A percentile compares a stretch with the other conserved stretches of the same genome.
phyloP scores from a whole-genome alignment of 2,329 filamentous ascomycete genomes.

The Emmonsiellopsis sp. region DNA sequence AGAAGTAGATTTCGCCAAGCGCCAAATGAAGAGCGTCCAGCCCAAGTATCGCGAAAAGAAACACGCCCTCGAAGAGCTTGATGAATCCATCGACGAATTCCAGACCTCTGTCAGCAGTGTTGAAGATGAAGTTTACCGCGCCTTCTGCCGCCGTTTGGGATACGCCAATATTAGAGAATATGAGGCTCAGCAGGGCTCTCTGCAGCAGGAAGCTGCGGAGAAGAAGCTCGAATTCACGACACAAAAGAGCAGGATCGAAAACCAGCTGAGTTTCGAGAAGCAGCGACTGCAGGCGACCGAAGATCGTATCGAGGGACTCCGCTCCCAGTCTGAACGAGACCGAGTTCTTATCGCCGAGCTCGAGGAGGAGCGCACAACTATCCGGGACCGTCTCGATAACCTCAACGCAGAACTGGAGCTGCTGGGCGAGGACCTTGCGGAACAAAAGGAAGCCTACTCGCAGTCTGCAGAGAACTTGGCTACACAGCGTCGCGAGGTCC shows the following conservation, averaged over 20 bases:
- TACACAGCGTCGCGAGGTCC: constrained; percentile 69
- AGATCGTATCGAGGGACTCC: constrained; percentile 58
- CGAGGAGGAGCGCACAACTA: constrained; percentile 60
- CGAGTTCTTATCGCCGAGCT: constrained; percentile 62
- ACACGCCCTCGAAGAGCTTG: constrained; percentile 56
- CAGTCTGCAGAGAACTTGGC: constrained; percentile 66
- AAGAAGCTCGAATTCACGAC: constrained; percentile 80
- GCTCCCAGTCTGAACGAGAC: constrained; percentile 58
- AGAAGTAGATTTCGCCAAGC: constrained; percentile 64
- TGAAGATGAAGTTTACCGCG: constrained; percentile 77
- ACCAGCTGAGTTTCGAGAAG: constrained; percentile 55
- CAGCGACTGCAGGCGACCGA: constrained; percentile 63
- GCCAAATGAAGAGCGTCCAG: constrained; percentile 64
- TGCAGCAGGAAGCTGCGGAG: constrained; percentile 82
- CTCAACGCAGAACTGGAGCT: constrained; percentile 69
- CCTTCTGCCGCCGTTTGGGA: constrained; percentile 78
- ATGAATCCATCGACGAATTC: constrained; percentile 46
- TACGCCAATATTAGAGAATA: constrained; percentile 88
- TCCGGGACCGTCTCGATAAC: constrained; percentile 63
- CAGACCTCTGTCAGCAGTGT: constrained; percentile 64
- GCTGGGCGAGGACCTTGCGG: constrained; percentile 61
- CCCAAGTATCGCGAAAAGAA: constrained; percentile 70
- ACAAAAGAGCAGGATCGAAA: constrained; percentile 58
- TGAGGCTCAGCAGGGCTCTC: constrained; percentile 81
- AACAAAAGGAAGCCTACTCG: constrained; percentile 58